These are phyloP conservation scores for Plenodomus lindquistii DNA, from an alignment of 2,329 filamentous ascomycete genomes.

Conservation along the genomic window DNA sequence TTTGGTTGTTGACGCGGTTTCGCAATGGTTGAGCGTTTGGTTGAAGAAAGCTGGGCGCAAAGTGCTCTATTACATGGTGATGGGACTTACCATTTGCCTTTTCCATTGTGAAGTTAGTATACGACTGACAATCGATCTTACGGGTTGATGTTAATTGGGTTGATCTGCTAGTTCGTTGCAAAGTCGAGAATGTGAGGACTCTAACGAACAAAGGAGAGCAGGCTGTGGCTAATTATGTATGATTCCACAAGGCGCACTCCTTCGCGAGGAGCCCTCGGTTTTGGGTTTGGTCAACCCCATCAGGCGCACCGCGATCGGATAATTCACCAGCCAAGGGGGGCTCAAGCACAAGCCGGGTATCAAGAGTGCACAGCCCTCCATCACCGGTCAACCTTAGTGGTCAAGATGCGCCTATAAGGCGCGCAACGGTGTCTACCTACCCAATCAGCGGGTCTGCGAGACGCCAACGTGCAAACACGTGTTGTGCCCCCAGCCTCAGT, in stretches of 20 bases:
- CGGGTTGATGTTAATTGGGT: not conserved
- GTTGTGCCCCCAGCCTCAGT: constrained; percentile 14
- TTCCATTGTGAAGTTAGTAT: constrained; percentile 32
- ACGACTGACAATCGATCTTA: not conserved
- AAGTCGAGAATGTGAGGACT: not conserved
- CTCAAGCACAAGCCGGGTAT: constrained; percentile 11
- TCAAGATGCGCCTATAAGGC: constrained; percentile 3
- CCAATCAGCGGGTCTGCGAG: constrained; percentile 10
- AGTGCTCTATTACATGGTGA: not conserved
- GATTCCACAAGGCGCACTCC: not conserved
- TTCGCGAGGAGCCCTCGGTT: not conserved
- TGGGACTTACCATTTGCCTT: constrained; percentile 40
- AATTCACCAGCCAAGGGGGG: constrained; percentile 11
- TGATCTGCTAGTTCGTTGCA: not conserved
- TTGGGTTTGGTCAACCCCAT: constrained; percentile 11
- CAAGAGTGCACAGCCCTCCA: constrained; percentile 24
- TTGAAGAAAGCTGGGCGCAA: not conserved
- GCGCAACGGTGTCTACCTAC: constrained; percentile 1
- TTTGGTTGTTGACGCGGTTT: not conserved
- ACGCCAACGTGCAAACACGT: not conserved
- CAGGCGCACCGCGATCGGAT: constrained; percentile 20
- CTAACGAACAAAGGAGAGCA: not conserved
- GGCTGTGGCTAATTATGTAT: not conserved
- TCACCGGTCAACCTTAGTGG: constrained; percentile 14
- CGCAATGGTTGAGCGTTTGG: not conserved